These are phyloP conservation scores for Pelargonium hybrid DNA, from an alignment of 441 rosid genomes.

Conservation along the genomic window DNA sequence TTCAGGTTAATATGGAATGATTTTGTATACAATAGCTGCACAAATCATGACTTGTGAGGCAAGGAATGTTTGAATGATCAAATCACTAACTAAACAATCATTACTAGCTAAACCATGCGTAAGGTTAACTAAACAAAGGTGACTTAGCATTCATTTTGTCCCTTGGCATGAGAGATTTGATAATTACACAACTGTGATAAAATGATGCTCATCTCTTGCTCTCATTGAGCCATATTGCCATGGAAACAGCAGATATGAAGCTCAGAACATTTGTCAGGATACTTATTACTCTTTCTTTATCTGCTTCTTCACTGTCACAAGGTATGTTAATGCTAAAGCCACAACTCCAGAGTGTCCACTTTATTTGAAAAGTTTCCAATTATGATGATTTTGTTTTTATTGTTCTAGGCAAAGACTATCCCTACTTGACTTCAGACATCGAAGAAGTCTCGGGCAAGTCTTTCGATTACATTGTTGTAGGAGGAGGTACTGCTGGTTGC, in stretches of 20 bases:
- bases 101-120: slow-evolving; percentile 28
- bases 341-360: no score
- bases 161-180: slow-evolving; percentile 11
- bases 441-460: slow-evolving; percentile 49
- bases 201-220: neutral
- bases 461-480: slow-evolving; percentile 57
- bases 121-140: slow-evolving; percentile 10
- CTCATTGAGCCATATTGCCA: no score
- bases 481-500: slow-evolving; percentile 66
- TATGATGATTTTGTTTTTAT: neutral
- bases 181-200: slow-evolving; percentile 7
- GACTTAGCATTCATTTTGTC: slow-evolving; percentile 10
- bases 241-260: slow-evolving; percentile 18
- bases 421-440: slow-evolving; percentile 50
- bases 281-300: slow-evolving; percentile 11
- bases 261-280: slow-evolving; percentile 16
- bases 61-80: no score
- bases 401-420: slow-evolving; percentile 30
- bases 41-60: no score
- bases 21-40: no score
- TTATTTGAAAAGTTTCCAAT: no score
- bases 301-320: slow-evolving; percentile 21
- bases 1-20: no score
- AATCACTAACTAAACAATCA: slow-evolving; percentile 17
- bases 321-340: slow-evolving; percentile 21